phyloP scores from a whole-genome alignment of 305 asterid species.

The Fraxinus xanthoxyloides region DNA sequence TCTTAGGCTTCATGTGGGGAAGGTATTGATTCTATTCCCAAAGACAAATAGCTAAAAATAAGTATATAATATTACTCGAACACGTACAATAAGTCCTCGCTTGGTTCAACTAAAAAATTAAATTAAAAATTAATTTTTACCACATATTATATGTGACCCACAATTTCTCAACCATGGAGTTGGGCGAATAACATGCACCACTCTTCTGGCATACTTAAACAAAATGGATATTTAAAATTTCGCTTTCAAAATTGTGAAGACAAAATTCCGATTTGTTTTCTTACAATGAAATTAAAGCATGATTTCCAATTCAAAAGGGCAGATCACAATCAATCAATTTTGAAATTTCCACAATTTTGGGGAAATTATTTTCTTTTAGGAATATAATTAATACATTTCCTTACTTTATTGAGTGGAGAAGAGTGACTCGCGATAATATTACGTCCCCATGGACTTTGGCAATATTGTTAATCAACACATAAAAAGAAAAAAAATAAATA shows the following conservation, averaged over 20 bases:
- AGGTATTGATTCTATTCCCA: slow-evolving; percentile 13
- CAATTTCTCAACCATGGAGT: not conserved
- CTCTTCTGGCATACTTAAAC: not conserved
- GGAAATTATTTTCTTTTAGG: not conserved
- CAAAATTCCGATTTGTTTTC: not conserved
- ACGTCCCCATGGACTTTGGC: too few species aligned
- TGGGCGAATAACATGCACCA: not conserved
- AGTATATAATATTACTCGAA: not conserved
- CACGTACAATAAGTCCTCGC: too few species aligned
- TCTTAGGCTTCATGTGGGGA: not conserved
- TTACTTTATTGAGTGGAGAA: not conserved
- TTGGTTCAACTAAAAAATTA: not conserved
- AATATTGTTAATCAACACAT: not conserved
- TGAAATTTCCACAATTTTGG: slow-evolving; percentile 9
- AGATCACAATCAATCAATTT: slow-evolving; percentile 12
- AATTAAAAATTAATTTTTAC: too few species aligned
- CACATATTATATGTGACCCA: too few species aligned
- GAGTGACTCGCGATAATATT: not conserved
- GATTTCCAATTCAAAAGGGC: slow-evolving; percentile 18
- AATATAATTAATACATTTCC: not conserved
- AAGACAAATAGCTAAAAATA: not conserved
- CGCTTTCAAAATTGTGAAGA: not conserved
- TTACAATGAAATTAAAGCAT: slow-evolving; percentile 16
- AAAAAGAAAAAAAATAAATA: not conserved
- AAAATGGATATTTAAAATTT: not conserved